Evolutionary conservation across 1,284 basidiomycete genomes (phyloP).

Genomic region (Pseudozyma tsukubaensis): DNA sequence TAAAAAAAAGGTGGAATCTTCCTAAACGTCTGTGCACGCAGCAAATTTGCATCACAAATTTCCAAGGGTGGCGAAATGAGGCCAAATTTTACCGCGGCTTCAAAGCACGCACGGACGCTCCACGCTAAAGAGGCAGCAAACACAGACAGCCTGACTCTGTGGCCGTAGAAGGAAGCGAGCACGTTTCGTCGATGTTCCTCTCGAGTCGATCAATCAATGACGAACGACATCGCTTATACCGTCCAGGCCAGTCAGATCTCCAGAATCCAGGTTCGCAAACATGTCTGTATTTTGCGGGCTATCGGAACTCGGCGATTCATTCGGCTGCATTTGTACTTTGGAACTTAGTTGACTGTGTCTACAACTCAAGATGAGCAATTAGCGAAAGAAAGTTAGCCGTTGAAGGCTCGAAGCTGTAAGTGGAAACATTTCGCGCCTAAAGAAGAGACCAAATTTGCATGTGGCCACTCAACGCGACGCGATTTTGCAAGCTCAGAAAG

Average conservation of each 20-base stretch:
- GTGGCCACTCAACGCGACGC: slow-evolving; percentile 23
- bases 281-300: too few relatives aligned
- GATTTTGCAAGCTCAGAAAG: neutral
- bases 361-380: too few relatives aligned
- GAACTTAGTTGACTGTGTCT: too few relatives aligned
- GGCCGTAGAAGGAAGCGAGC: neutral
- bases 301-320: too few relatives aligned
- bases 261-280: neutral
- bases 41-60: neutral
- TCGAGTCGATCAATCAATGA: neutral
- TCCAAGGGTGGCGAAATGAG: slow-evolving; percentile 14
- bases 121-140: too few relatives aligned
- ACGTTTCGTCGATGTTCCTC: slow-evolving; percentile 4
- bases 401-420: too few relatives aligned
- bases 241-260: too few relatives aligned
- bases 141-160: too few relatives aligned
- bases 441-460: neutral
- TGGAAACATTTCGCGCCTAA: neutral
- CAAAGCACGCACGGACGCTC: neutral
- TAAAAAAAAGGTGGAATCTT: slow-evolving; percentile 36
- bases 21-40: slow-evolving; percentile 24
- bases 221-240: neutral
- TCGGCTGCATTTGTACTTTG: too few relatives aligned
- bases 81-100: neutral
- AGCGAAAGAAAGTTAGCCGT: too few relatives aligned